Evolutionary conservation across 1,139 yeast genomes (phyloP).

Genomic region (Debaryomyces psychrophilus): DNA sequence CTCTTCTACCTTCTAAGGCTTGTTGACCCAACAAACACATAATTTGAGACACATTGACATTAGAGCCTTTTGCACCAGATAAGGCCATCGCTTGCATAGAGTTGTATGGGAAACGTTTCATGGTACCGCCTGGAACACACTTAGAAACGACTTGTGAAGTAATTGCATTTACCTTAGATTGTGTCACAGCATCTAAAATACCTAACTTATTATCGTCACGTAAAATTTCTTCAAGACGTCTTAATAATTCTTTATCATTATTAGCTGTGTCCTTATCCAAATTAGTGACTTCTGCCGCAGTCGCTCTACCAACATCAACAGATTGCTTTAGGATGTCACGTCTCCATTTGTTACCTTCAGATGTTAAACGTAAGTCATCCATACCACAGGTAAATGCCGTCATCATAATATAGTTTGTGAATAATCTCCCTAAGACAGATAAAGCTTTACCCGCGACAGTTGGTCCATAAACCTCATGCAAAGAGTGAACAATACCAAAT

Average conservation of each 20-base stretch:
- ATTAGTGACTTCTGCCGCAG: conserved; percentile 94
- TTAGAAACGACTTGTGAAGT: conserved; percentile 91
- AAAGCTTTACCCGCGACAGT: conserved; percentile 86
- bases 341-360: conserved; percentile 91
- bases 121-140: conserved; percentile 96
- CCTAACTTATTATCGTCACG: conserved; percentile 94
- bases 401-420: conserved; percentile 90
- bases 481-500: conserved; percentile 93
- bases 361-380: conserved; percentile 95
- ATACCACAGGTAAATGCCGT: conserved; percentile 99
- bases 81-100: conserved; percentile 99
- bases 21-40: conserved; percentile 99
- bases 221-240: conserved; percentile 89
- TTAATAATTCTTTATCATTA: conserved; percentile 75
- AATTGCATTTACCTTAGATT: conserved; percentile 87
- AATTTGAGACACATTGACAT: conserved; percentile 97
- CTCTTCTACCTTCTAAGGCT: conserved; percentile 98
- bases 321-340: conserved; percentile 75
- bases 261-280: conserved; percentile 59
- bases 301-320: conserved; percentile 81
- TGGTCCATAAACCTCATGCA: conserved; percentile 95
- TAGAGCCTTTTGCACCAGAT: conserved; percentile 99
- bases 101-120: conserved; percentile 93
- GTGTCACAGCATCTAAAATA: conserved; percentile 93
- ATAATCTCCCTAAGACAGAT: conserved; percentile 88